phyloP scores from a whole-genome alignment of 805 yeast genomes.

The Kodamaea lidongshanica region DNA sequence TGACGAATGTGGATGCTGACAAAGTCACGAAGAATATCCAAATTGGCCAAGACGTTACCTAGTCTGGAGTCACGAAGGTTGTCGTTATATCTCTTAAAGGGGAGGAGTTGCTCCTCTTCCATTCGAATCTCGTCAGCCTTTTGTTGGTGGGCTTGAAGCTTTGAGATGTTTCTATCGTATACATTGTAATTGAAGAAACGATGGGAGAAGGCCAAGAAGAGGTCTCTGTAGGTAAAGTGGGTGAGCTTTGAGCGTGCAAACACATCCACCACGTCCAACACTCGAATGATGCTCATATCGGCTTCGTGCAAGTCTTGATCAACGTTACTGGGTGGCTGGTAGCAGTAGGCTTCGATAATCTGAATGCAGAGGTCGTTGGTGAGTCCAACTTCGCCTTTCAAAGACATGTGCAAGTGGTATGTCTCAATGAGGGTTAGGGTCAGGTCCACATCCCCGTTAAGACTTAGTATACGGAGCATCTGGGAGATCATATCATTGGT shows the following conservation, averaged over 20 bases:
- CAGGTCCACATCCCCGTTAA: conserved; percentile 33
- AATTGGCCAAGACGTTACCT: conserved; percentile 32
- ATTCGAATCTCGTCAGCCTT: conserved; percentile 9
- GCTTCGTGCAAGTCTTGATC: conserved; percentile 2
- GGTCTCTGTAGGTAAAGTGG: conserved; percentile 20
- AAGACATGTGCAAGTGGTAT: conserved; percentile 27
- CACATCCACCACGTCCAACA: conserved; percentile 28
- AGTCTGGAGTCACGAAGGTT: conserved; percentile 19
- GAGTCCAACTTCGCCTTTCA: conserved; percentile 29
- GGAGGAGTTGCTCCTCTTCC: conserved; percentile 13
- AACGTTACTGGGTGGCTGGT: conserved; percentile 3
- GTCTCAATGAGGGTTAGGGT: conserved; percentile 30
- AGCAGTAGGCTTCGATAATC: conserved; percentile 32
- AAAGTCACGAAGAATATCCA: conserved; percentile 18
- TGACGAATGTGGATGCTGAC: conserved; percentile 20
- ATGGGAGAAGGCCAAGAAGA: conserved; percentile 24
- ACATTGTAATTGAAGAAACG: conserved; percentile 22
- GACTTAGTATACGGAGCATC: conserved; percentile 26
- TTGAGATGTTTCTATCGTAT: conserved; percentile 21
- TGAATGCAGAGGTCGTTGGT: conserved; percentile 27
- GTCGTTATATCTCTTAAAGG: conserved; percentile 19
- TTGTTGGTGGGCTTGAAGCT: conserved; percentile 7
- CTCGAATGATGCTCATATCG: conserved; percentile 24
- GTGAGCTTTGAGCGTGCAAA: conserved; percentile 14
- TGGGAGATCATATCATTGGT: conserved; percentile 19